Evolutionary conservation across 139 green algal genomes (phyloP), one percentile per base, ranked within the genome.

Genomic region (Yamagishiella unicocca): DNA sequence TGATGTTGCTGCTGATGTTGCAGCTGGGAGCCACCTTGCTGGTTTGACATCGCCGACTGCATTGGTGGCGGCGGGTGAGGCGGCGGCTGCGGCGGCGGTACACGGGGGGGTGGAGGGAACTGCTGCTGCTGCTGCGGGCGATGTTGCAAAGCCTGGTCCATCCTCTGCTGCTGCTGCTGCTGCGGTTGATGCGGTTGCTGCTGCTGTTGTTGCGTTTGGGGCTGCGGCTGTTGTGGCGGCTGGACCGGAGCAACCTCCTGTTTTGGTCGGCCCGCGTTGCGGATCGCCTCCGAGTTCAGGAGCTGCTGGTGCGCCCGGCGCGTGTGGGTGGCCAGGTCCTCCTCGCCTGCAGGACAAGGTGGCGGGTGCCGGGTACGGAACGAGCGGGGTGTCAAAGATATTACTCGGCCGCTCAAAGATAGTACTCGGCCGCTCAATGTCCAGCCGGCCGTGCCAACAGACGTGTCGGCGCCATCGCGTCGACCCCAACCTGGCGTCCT

Each of bases 251-350:
- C 37, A 12, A 61, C 24, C 31, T 88, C 33, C 42, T 79, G 75
- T 25, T 86, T 86, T 33, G 80, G 71, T n/a, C 71, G 70, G 0
- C 70, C 83, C 3, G 83, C 54, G 42, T n/a, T 87, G 42, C 82
- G 82, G 29, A 87, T 55, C 35, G 46, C 46, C 4, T 84, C 82
- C 54, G 88, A 88, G 37, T 43, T 82, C 10, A 90, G 73, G 40
- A 95, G 55, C 45, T 93, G 89, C 22, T 62, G 55, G 33, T 89
- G 82, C 74, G 94, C 77, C 35, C 93, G 81, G 2, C 80, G 38
- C 2, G 92, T 94, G 83, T 96, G 93, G 0, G 89, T 70, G 17
- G 88, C 80, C 37, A 97, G 75, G 12, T 93, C 93, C 25, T 93
- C 89, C 74, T 96, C 93, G 40, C 66, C 93, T 96, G 90, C 33